Conservation (phyloP, 2,329 filamentous ascomycete species). For the Fusarium udum region DNA sequence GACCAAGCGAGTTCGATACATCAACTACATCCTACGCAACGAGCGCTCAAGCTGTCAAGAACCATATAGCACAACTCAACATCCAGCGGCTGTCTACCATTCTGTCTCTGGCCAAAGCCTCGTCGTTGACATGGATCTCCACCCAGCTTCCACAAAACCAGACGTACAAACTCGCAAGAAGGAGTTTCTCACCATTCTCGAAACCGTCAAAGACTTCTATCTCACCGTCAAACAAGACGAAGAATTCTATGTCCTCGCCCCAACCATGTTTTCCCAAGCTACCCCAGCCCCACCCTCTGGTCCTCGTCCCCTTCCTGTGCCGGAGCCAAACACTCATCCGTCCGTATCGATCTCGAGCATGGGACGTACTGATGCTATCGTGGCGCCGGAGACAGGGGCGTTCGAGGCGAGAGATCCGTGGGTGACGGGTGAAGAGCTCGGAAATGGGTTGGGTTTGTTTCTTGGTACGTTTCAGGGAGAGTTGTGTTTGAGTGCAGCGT, state of each 20-base stretch:
- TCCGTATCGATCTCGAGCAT: slow-evolving; percentile 49
- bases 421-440: slow-evolving; percentile 57
- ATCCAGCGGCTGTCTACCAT: slow-evolving; percentile 46
- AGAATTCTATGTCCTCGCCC: slow-evolving; percentile 43
- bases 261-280: slow-evolving; percentile 33
- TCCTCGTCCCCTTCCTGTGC: slow-evolving; percentile 30
- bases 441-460: slow-evolving; percentile 52
- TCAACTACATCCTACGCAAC: slow-evolving; percentile 48
- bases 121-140: slow-evolving; percentile 39
- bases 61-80: slow-evolving; percentile 37
- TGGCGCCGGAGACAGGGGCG: slow-evolving; percentile 38
- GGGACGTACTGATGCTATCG: slow-evolving; percentile 48
- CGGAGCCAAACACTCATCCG: slow-evolving; percentile 38
- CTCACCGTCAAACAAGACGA: slow-evolving; percentile 42
- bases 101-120: slow-evolving; percentile 44
- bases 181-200: slow-evolving; percentile 41
- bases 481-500: slow-evolving; percentile 52
- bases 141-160: rapidly evolving
- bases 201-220: slow-evolving; percentile 44
- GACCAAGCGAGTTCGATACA: slow-evolving; percentile 36
- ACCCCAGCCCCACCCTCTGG: slow-evolving; percentile 22
- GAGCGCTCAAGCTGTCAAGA: slow-evolving; percentile 39
- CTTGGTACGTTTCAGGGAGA: slow-evolving; percentile 50
- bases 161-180: not conserved
- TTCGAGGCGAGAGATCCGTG: slow-evolving; percentile 51